Evolutionary conservation across 2,329 filamentous ascomycete genomes (phyloP).

Genomic region (Pseudodiploospora longispora): DNA sequence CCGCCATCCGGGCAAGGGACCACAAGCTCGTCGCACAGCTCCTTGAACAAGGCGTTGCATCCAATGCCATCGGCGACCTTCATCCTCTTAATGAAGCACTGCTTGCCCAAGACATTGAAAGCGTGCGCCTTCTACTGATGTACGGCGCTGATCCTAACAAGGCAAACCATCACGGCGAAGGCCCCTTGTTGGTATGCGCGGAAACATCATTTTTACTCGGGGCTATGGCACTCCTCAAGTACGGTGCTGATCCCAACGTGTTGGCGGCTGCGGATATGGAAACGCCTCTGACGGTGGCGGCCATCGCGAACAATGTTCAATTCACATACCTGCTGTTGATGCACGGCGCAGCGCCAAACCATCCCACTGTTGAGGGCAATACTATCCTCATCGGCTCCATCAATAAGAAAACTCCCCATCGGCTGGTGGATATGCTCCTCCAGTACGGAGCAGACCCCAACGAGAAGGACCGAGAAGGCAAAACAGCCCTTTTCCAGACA

Average conservation of each 20-base stretch:
- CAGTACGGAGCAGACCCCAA: constrained; percentile 52
- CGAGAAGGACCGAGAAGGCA: constrained; percentile 51
- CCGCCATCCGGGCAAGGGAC: constrained; percentile 49
- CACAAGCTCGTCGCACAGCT: constrained; percentile 49
- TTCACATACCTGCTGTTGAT: constrained; percentile 52
- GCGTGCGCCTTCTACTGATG: constrained; percentile 45
- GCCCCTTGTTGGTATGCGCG: constrained; percentile 42
- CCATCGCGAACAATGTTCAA: constrained; percentile 43
- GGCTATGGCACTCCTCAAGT: constrained; percentile 53
- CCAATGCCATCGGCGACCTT: constrained; percentile 37
- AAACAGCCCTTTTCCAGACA: constrained; percentile 55
- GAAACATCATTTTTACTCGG: constrained; percentile 48
- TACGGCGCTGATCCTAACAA: constrained; percentile 51
- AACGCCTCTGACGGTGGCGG: constrained; percentile 45
- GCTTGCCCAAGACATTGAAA: constrained; percentile 42
- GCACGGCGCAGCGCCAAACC: constrained; percentile 51
- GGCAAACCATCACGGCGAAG: constrained; percentile 38
- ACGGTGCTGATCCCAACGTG: constrained; percentile 52
- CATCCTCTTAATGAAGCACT: constrained; percentile 47
- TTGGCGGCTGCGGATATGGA: constrained; percentile 42
- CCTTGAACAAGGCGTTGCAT: constrained; percentile 47
- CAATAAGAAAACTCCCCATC: constrained; percentile 46
- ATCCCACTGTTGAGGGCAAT: constrained; percentile 46
- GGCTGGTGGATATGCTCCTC: constrained; percentile 51
- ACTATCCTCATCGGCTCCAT: constrained; percentile 54